phyloP scores from a whole-genome alignment of 179 eudicot species.

The Silene coronaria region DNA sequence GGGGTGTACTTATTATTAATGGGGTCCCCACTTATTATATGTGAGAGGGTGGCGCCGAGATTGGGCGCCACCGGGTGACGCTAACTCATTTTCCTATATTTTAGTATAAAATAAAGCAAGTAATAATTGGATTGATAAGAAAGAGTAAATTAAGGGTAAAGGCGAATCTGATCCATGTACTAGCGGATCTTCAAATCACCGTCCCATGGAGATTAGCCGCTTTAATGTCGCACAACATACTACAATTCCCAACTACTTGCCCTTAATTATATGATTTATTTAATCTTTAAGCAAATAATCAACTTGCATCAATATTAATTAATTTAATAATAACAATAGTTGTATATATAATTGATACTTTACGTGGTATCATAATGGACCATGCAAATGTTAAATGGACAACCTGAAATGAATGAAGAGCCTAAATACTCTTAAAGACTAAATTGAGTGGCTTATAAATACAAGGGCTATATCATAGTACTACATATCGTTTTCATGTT shows the following conservation, averaged over 20 bases:
- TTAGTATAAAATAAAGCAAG: no score
- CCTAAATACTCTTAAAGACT: not conserved
- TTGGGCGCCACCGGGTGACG: no score
- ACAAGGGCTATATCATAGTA: not conserved
- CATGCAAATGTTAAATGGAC: not conserved
- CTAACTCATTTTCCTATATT: no score
- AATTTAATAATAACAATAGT: not conserved
- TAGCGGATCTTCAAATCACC: slow-evolving; percentile 3
- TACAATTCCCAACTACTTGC: not conserved
- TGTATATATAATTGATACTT: not conserved
- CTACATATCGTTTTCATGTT: not conserved
- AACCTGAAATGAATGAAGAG: not conserved
- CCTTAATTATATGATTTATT: not conserved
- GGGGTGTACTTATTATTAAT: no score
- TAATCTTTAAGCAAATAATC: not conserved
- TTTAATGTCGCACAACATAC: slow-evolving; percentile 1
- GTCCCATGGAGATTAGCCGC: slow-evolving; percentile 3
- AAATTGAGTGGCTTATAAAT: not conserved
- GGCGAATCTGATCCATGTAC: not conserved
- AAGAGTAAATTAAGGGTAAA: not conserved
- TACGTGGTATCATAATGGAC: not conserved
- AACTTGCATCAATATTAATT: not conserved
- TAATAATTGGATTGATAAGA: not conserved
- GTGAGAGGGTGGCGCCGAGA: no score
- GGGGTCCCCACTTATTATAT: no score